These are phyloP conservation scores for Petunia secreta DNA, from an alignment of 257 asterid genomes.

Conservation along the genomic window DNA sequence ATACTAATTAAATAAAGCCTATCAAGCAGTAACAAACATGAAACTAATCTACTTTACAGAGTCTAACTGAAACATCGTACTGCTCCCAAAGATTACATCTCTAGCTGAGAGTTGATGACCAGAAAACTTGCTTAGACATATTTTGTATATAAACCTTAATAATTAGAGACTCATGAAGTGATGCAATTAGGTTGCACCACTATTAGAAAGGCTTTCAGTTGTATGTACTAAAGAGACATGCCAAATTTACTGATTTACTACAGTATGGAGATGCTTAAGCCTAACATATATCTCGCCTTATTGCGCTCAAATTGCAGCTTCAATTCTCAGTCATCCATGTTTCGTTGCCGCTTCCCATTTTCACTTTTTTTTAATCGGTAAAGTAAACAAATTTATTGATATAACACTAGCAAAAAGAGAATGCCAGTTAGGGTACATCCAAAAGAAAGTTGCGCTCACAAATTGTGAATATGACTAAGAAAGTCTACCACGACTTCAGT, in stretches of 20 bases:
- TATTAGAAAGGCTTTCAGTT: not conserved
- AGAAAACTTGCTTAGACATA: not conserved
- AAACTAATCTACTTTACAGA: not conserved
- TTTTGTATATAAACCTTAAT: not conserved
- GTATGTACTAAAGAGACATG: not conserved
- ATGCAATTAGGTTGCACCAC: not conserved
- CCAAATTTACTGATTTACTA: constrained; percentile 5
- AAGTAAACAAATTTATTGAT: no score
- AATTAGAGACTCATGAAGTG: not conserved
- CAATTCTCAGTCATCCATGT: not conserved
- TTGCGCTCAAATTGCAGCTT: not conserved
- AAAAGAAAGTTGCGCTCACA: no score
- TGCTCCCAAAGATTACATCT: not conserved
- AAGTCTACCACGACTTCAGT: no score
- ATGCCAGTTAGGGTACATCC: no score
- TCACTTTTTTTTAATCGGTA: not conserved
- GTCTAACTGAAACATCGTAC: not conserved
- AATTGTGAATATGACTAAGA: no score
- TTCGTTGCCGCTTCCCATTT: not conserved
- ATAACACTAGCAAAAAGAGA: no score
- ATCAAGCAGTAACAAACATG: not conserved
- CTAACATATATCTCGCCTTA: not conserved
- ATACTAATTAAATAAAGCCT: not conserved
- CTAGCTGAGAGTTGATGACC: not conserved
- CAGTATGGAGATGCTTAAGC: not conserved